Percentiles rank a stretch among this genome's conserved stretches.
These are phyloP conservation scores for Pyricularia pennisetigena DNA, from an alignment of 2,329 filamentous ascomycete genomes.

Conservation along the genomic window DNA sequence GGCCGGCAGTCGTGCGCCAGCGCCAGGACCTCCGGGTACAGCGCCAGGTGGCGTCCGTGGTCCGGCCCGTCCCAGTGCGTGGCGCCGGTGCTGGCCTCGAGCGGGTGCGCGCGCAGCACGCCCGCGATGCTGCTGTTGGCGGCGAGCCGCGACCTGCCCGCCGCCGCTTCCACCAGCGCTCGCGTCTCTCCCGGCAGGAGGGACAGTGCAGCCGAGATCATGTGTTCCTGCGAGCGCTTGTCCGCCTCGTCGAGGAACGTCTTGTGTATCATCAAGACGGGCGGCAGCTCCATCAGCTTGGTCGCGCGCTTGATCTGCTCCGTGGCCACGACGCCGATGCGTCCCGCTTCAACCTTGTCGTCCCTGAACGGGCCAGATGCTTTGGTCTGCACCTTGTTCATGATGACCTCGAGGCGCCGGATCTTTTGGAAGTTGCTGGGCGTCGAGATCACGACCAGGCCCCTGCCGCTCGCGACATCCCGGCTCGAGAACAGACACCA, in stretches of 20 bases:
- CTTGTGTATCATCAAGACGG: constrained; percentile 15
- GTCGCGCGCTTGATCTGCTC: constrained; percentile 14
- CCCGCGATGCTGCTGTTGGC: constrained; percentile 10
- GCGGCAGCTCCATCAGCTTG: constrained; percentile 12
- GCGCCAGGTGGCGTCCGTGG: constrained; percentile 11
- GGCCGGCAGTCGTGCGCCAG: constrained; percentile 31
- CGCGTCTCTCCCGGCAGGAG: constrained; percentile 14
- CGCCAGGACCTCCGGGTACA: constrained; percentile 24
- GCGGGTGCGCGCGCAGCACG: constrained; percentile 13
- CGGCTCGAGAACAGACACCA: constrained; percentile 18
- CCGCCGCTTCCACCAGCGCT: constrained; percentile 11
- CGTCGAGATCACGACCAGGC: constrained; percentile 13
- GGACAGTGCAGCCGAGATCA: constrained; percentile 15
- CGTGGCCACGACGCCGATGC: constrained; percentile 12
- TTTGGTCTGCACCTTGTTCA: constrained; percentile 11
- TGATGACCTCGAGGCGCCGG: constrained; percentile 11
- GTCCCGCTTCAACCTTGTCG: constrained; percentile 6
- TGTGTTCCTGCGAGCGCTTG: constrained; percentile 9
- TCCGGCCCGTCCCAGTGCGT: constrained; percentile 4
- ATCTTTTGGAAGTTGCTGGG: constrained; percentile 14
- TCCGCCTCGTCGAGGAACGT: constrained; percentile 11
- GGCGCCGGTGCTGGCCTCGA: constrained; percentile 15
- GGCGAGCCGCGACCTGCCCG: constrained; percentile 5
- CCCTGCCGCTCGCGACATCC: constrained; percentile 12
- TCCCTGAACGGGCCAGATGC: neutral